Base-by-base conservation (phyloP, 2,329 filamentous ascomycete genomes). In the Trichoderma brevicompactum region DNA sequence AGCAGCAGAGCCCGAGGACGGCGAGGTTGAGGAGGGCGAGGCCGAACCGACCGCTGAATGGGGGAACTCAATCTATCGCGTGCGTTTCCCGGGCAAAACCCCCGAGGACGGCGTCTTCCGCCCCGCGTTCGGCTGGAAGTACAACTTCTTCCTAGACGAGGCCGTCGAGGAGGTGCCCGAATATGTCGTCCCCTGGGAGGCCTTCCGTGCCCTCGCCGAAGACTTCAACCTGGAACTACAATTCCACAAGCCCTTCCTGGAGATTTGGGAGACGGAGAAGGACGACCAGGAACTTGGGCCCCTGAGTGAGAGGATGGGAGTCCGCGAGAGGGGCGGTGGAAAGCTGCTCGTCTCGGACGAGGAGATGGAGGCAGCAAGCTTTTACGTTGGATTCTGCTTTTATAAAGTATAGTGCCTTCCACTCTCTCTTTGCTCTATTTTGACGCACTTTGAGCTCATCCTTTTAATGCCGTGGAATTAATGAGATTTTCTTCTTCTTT, bases 171-270 rank as follows among this genome's bases (percentile, higher is more conserved):
- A 94, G 74, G 92, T 97, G 7, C 94, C 95, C 2, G 95, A 99
- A 80, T 99, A 97, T 75, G 94, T 99, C 1, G 95, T 99, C 1
- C 95, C 95, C 0, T 99, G 95, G 94, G 94, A 97, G 76, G 94
- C 93, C 1, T 98, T 99, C 81, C 92, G 95, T 79, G 94, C 92
- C 32, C 82, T 98, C 72, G 95, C 95, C 17, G 94, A 97, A 75
- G 94, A 98, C 75, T 99, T 94, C 82, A 97, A 97, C 72, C 86
- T 99, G 7, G 95, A 99, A 77, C 80, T 98, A 72, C 91, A 97
- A 78, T 99, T 97, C 74, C 91, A 96, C 73, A 94, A 94, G 77
- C 86, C 90, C 0, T 99, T 99, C 76, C 80, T 87, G 46, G 94
- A 98, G 70, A 90, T 99, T 36, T 98, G 94, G 92, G 88, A 92